Percentiles rank a stretch among this genome's conserved stretches.
Conservation (phyloP, 768 basidiomycete species). For the Candolleomyces eurysporus region DNA sequence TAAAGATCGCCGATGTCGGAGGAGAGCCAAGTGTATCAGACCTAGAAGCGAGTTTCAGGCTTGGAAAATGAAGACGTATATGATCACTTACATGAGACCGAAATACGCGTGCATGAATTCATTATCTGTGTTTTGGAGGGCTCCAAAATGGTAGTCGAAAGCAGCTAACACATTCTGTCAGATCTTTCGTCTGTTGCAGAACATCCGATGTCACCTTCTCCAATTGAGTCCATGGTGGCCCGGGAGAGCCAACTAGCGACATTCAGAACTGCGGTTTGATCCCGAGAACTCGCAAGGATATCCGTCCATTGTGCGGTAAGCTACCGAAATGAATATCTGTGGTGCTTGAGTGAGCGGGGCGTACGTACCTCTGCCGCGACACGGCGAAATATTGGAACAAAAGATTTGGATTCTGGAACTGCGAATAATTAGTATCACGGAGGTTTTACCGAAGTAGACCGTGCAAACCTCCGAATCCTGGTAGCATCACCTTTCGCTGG, state of each 20-base stretch:
- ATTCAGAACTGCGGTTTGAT: conserved; percentile 42
- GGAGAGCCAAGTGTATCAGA: conserved; percentile 49
- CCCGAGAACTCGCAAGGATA: conserved; percentile 39
- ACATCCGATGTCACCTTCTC: conserved; percentile 36
- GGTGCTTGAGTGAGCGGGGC: background rate
- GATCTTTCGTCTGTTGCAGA: background rate
- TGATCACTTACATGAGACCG: conserved; percentile 41
- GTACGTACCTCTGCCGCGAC: conserved; percentile 39
- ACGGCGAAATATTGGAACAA: conserved; percentile 46
- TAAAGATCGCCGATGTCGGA: conserved; percentile 43
- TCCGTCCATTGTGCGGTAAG: conserved; percentile 52
- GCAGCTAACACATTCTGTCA: conserved; percentile 31
- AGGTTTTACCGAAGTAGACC: background rate
- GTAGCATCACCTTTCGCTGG: conserved; percentile 53
- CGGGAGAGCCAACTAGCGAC: conserved; percentile 50
- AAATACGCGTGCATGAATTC: conserved; percentile 55
- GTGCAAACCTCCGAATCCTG: conserved; percentile 48
- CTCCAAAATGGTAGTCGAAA: conserved; percentile 58
- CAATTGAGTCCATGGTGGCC: conserved; percentile 49
- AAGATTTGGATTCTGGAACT: conserved; percentile 48
- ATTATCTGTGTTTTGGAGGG: conserved; percentile 46
- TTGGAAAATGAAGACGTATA: background rate
- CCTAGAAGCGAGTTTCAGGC: conserved; percentile 25
- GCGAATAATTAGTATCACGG: background rate
- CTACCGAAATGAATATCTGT: conserved; percentile 23